Evolutionary conservation across 169 alveolate species (phyloP), one percentile per base, ranked within the genome.

Genomic region (Eimeria praecox): DNA sequence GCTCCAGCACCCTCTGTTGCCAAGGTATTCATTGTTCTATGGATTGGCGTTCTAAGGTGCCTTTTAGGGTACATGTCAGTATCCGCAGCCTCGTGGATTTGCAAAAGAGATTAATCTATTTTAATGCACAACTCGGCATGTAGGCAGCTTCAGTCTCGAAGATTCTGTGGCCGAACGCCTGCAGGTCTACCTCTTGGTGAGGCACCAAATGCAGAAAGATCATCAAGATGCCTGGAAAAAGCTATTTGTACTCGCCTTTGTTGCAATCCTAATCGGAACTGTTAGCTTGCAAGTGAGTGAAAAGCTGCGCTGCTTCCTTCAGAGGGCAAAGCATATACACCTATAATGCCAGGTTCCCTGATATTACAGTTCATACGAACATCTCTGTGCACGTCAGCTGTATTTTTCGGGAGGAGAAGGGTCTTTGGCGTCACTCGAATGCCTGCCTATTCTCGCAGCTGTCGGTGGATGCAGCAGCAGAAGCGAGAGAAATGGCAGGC

Each of bases 181-280:
- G 4, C 64, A 80, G 90, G 90, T 80, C 5, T 80, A 80, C 66
- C 90, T 80, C 10, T 5, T 80, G 69, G 90, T 80, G 90, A 80
- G 90, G 38, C 62, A 80, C 52, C 90, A 80, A 80, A 49, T 80
- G 90, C 90, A 80, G 64, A 49, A 80, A 44, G 90, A 80, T 69
- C 90, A 80, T 27, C 90, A 80, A 44, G 90, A 80, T 24, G 90
- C 90, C 35, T 80, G 90, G 90, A 80, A 80, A 80, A 80, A 80
- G 69, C 90, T 80, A 2, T 80, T 80, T 80, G 66, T 80, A 46
- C 66, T 80, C 10, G 90, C 64, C 90, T 80, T 80, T 49, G 66
- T 80, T 80, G 90, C 64, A n/a, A 9, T 80, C 66, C n/a, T 80
- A 33, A 49, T 80, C 10, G 90, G 66, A 12, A 80, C 90, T 2